phyloP scores from a whole-genome alignment of 768 basidiomycete species.

The Punctularia strigosozonata region DNA sequence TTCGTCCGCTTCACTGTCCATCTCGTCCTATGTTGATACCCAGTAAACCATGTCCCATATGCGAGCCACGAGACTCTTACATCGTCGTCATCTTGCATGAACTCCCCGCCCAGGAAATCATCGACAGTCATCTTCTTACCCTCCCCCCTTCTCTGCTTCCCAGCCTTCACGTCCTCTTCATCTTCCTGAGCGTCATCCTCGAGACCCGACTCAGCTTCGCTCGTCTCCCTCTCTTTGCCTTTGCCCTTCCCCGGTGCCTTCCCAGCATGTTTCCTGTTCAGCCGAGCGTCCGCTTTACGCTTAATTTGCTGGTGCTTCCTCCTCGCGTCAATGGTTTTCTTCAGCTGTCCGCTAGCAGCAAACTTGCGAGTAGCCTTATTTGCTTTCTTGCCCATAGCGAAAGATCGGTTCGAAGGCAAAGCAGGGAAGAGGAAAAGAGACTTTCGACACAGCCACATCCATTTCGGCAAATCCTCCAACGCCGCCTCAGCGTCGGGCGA shows the following conservation, averaged over 20 bases:
- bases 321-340: slow-evolving; percentile 76
- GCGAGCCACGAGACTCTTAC: slow-evolving; percentile 22
- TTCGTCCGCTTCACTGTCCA: slow-evolving; percentile 23
- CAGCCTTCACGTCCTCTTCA: no score
- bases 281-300: slow-evolving; percentile 57
- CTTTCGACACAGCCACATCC: background rate
- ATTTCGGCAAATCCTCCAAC: background rate
- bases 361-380: slow-evolving; percentile 82
- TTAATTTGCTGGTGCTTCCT: slow-evolving; percentile 68
- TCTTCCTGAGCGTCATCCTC: slow-evolving; percentile 14
- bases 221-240: no score
- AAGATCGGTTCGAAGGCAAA: background rate
- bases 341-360: slow-evolving; percentile 77
- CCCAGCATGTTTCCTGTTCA: slow-evolving; percentile 14
- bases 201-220: no score
- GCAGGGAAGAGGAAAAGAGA: background rate
- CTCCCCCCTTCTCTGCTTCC: no score
- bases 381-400: slow-evolving; percentile 44
- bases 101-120: slow-evolving; percentile 59
- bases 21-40: slow-evolving; percentile 23
- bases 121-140: slow-evolving; percentile 66
- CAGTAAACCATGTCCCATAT: slow-evolving; percentile 3
- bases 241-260: slow-evolving; percentile 15
- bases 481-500: background rate
- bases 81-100: slow-evolving; percentile 55